A percentile compares a stretch with the other conserved stretches of the same genome.
These are phyloP conservation scores for Fusarium fujikuroi DNA, from an alignment of 2,329 filamentous ascomycete genomes.

Conservation along the genomic window DNA sequence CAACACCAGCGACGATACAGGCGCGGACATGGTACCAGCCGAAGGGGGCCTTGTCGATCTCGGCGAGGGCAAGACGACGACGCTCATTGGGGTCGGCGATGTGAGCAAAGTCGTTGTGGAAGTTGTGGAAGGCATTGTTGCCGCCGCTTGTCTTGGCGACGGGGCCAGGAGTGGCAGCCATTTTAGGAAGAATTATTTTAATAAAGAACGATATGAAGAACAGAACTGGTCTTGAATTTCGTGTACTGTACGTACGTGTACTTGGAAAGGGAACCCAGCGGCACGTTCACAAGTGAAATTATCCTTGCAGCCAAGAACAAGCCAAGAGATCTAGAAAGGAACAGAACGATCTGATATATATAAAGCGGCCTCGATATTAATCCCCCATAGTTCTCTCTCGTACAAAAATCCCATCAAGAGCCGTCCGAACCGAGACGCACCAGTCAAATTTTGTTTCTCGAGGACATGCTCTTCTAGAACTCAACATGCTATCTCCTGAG, in stretches of 20 bases:
- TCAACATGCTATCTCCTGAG: not conserved
- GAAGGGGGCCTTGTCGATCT: constrained; percentile 84
- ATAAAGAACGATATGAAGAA: not conserved
- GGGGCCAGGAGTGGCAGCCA: constrained; percentile 26
- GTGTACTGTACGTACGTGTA: not conserved
- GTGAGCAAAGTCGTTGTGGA: constrained; percentile 76
- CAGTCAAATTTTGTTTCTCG: not conserved
- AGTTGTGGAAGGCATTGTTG: constrained; percentile 80
- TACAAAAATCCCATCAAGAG: not conserved
- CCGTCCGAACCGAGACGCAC: constrained; percentile 34
- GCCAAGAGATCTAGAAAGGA: constrained; percentile 10
- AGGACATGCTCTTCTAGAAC: constrained; percentile 11
- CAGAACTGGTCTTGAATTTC: constrained; percentile 3
- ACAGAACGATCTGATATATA: constrained; percentile 19
- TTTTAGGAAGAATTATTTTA: not conserved
- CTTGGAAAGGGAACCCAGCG: not conserved
- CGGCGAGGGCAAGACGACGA: constrained; percentile 79
- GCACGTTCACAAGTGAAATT: constrained; percentile 4
- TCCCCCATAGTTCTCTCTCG: not conserved
- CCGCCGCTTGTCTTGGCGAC: constrained; percentile 67
- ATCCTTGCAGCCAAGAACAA: constrained; percentile 25
- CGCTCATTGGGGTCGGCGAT: constrained; percentile 80
- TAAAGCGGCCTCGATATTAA: not conserved
- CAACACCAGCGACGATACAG: constrained; percentile 81
- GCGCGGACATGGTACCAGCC: constrained; percentile 87